Base-by-base conservation (phyloP, 345 rosid species). In the Boechera retrofracta region DNA sequence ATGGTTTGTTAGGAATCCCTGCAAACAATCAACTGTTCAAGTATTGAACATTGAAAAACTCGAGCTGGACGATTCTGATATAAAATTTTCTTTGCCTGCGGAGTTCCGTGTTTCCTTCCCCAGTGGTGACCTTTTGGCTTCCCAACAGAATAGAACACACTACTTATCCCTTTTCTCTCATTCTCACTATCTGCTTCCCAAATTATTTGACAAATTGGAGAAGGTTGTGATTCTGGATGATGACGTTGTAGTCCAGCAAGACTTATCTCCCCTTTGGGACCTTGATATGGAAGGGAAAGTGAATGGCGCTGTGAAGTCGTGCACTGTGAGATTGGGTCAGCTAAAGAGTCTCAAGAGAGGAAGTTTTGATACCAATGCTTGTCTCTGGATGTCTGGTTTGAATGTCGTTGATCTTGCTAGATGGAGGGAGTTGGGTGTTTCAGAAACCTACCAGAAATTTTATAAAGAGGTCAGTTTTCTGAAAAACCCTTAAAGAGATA, bases 321-420 rank as follows among this genome's bases (percentile, higher is more conserved):
- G 97, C 71, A 82, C 92, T 10, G 88, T 94, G 67, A 89, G 80
- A 49, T 73, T 90, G 73, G 89, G 91, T 70, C 93, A 83, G 80
- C 88, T 92, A 57, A 79, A 54, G 73, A 83, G 77, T 64, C 84
- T 92, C 75, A 85, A 84, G 39, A 78, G 82, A 71, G 82, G 75
- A 59, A 78, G 29, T 61, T 81, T 82, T 35, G 75, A 86, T 53
- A 53, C 71, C 61, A 82, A 73, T 60, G 84, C 88, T 3, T 94
- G 97, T 81, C 81, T 85, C 53, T 94, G 98, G 98, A 89, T 94
- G 97, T 85, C 98, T 73, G 97, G 98, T 69, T 85, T 94, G 75
- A 94, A 91, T 79, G 76, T 94, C 38, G 72, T 94, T 80, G 96
- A 94, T 85, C 90, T 94, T 66, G 83, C 62, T 39, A 83, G 80